phyloP scores from a whole-genome alignment of 1,284 basidiomycete species.

The Apiotrichum porosum region DNA sequence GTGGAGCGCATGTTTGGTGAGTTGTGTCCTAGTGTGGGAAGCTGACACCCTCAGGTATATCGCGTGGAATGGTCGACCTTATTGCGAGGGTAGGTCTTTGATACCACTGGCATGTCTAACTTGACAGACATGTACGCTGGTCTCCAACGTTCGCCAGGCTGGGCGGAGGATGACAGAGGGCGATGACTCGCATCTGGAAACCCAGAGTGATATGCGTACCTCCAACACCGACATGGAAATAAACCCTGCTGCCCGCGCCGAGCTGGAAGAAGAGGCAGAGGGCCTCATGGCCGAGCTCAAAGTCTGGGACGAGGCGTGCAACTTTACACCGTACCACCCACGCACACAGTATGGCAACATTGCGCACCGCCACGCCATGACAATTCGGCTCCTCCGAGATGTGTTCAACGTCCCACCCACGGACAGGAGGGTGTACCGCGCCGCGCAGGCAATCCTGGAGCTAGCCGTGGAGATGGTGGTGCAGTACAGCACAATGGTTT shows the following conservation, averaged over 20 bases:
- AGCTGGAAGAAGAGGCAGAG: slow-evolving; percentile 18
- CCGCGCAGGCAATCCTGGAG: slow-evolving; percentile 33
- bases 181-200: not conserved
- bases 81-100: too few species aligned
- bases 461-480: slow-evolving; percentile 32
- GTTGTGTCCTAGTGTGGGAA: not conserved
- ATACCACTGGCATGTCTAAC: not conserved
- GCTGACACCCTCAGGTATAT: too few species aligned
- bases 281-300: slow-evolving; percentile 32
- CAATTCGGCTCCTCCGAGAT: slow-evolving; percentile 29
- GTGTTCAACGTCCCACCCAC: slow-evolving; percentile 27
- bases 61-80: not conserved
- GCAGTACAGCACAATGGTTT: slow-evolving; percentile 30
- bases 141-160: slow-evolving; percentile 15
- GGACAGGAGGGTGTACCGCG: slow-evolving; percentile 25
- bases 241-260: not conserved
- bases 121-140: slow-evolving; percentile 25
- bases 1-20: slow-evolving; percentile 44
- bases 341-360: slow-evolving; percentile 41
- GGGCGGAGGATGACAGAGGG: slow-evolving; percentile 3
- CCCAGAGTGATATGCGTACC: too few species aligned
- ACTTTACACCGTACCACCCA: slow-evolving; percentile 34
- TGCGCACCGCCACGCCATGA: slow-evolving; percentile 35
- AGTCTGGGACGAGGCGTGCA: slow-evolving; percentile 34
- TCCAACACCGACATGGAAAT: not conserved